A percentile compares a stretch with the other conserved stretches of the same genome.
These are phyloP conservation scores for Gracilaria vermiculophylla DNA, from an alignment of 23 red algal species.

Conservation along the genomic window DNA sequence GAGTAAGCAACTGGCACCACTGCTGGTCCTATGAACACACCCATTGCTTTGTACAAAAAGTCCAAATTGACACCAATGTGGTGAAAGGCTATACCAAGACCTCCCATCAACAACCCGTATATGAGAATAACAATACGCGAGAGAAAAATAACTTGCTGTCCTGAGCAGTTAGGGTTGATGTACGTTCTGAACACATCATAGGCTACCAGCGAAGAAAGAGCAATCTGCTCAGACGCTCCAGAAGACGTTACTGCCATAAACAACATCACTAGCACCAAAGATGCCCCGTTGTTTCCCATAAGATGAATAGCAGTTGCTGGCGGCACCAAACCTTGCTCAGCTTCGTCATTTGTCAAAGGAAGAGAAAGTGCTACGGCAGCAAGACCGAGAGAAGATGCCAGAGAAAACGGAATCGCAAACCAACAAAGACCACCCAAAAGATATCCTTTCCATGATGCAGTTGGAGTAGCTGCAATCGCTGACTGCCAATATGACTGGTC, in stretches of 20 bases:
- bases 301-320: conserved; percentile 61
- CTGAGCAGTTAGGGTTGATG: conserved; percentile 74
- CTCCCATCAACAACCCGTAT: conserved; percentile 77
- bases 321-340: conserved; percentile 58
- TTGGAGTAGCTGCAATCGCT: conserved; percentile 76
- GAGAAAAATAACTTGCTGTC: conserved; percentile 73
- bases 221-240: conserved; percentile 81
- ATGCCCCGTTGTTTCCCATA: conserved; percentile 67
- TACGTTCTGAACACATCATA: conserved; percentile 87
- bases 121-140: conserved; percentile 74
- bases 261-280: conserved; percentile 64
- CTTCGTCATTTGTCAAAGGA: conserved; percentile 56
- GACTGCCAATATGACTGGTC: conserved; percentile 83
- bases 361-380: conserved; percentile 67
- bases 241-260: conserved; percentile 84
- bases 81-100: conserved; percentile 74
- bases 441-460: conserved; percentile 78
- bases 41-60: conserved; percentile 77
- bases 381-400: conserved; percentile 77
- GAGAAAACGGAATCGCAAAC: conserved; percentile 89
- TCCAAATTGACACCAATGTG: conserved; percentile 67
- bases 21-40: conserved; percentile 79
- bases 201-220: conserved; percentile 41
- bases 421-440: conserved; percentile 82
- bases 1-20: conserved; percentile 77